These are phyloP conservation scores for Candida sanyaensis DNA, from an alignment of 1,139 yeast species.

Conservation along the genomic window DNA sequence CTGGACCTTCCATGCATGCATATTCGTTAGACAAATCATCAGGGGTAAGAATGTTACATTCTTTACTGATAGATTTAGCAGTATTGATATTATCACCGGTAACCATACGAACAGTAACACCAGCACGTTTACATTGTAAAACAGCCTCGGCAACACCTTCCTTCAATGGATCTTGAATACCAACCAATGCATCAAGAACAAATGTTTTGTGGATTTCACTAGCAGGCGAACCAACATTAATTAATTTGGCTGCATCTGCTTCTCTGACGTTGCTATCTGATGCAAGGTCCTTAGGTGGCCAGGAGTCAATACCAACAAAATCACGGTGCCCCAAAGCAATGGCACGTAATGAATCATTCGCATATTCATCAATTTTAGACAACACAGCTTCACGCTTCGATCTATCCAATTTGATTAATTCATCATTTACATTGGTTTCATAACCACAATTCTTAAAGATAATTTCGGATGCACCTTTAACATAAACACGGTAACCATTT, in stretches of 20 bases:
- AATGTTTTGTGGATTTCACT: constrained; percentile 36
- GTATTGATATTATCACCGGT: constrained; percentile 94
- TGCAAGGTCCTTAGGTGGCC: constrained; percentile 65
- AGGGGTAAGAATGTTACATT: constrained; percentile 75
- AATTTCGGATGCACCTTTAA: constrained; percentile 96
- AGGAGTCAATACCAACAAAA: constrained; percentile 44
- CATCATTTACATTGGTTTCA: constrained; percentile 22
- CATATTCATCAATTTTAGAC: constrained; percentile 60
- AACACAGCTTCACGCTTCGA: constrained; percentile 35
- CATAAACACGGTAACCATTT: constrained; percentile 59
- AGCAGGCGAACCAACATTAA: constrained; percentile 25
- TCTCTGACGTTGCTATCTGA: constrained; percentile 28
- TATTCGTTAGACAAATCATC: constrained; percentile 53
- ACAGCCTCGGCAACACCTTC: constrained; percentile 91
- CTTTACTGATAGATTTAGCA: constrained; percentile 85
- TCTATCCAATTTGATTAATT: constrained; percentile 26
- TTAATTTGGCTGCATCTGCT: constrained; percentile 51
- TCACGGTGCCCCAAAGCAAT: constrained; percentile 82
- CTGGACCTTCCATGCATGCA: constrained; percentile 92
- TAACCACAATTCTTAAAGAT: constrained; percentile 62
- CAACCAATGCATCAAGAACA: constrained; percentile 72
- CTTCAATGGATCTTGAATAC: constrained; percentile 93
- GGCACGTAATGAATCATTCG: constrained; percentile 79
- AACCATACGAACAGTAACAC: constrained; percentile 95
- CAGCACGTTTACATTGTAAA: constrained; percentile 80